Evolutionary conservation across 805 yeast species (phyloP).

Genomic region (Hanseniaspora vineae): DNA sequence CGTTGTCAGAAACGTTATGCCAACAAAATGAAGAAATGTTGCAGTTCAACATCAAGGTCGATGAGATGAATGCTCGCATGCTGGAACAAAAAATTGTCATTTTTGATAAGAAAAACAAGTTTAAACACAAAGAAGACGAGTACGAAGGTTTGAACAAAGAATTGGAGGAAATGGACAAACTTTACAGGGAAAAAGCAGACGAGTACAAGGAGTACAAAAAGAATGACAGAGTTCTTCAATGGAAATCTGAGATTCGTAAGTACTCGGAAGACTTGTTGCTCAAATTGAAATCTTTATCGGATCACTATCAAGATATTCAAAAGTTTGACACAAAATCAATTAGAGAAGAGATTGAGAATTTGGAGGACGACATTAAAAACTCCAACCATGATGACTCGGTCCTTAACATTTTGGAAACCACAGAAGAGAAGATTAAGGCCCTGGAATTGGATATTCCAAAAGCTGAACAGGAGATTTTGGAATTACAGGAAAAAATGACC

Average conservation of each 20-base stretch:
- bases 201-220: slow-evolving; percentile 12
- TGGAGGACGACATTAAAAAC: slow-evolving; percentile 33
- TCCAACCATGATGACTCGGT: slow-evolving; percentile 28
- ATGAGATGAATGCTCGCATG: slow-evolving; percentile 16
- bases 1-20: slow-evolving; percentile 13
- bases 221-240: slow-evolving; percentile 14
- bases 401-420: slow-evolving; percentile 20
- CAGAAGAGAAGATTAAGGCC: slow-evolving; percentile 14
- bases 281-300: slow-evolving; percentile 28
- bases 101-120: slow-evolving; percentile 30
- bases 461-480: slow-evolving; percentile 10
- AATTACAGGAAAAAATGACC: slow-evolving; percentile 25
- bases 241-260: slow-evolving; percentile 18
- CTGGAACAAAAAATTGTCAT: slow-evolving; percentile 16
- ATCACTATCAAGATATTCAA: slow-evolving; percentile 22
- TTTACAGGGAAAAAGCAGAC: slow-evolving; percentile 20
- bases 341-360: slow-evolving; percentile 27
- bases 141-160: slow-evolving; percentile 19
- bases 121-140: slow-evolving; percentile 20
- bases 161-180: slow-evolving; percentile 16
- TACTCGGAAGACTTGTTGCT: slow-evolving; percentile 30
- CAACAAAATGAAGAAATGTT: slow-evolving; percentile 13
- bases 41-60: slow-evolving; percentile 12
- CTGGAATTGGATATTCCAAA: slow-evolving; percentile 15
- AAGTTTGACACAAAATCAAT: slow-evolving; percentile 29